phyloP scores from a whole-genome alignment of 805 yeast genomes.

The Huiozyma naganishii region DNA sequence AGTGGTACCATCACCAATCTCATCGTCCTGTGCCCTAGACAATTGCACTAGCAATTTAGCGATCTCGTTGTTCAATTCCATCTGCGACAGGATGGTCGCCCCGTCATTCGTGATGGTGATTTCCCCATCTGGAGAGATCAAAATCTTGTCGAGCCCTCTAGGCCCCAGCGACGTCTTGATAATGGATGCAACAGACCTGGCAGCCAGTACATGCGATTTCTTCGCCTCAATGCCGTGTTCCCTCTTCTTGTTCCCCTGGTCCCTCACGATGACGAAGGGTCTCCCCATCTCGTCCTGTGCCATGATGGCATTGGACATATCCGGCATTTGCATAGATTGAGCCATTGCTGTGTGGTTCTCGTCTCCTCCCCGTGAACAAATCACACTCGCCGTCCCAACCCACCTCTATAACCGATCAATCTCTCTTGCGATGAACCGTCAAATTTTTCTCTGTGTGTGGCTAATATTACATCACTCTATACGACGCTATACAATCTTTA shows the following conservation, averaged over 20 bases:
- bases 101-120: constrained; percentile 98
- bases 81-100: constrained; percentile 89
- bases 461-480: no score
- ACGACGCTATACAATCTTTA: no score
- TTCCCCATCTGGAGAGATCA: constrained; percentile 93
- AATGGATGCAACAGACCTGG: constrained; percentile 86
- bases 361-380: no score
- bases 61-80: constrained; percentile 92
- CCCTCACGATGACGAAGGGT: constrained; percentile 95
- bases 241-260: constrained; percentile 54
- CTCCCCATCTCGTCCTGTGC: constrained; percentile 99
- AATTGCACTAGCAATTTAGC: constrained; percentile 92
- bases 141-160: constrained; percentile 93
- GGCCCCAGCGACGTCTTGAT: constrained; percentile 93
- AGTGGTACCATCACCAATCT: constrained; percentile 97
- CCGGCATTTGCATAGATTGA: constrained; percentile 52
- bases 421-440: no score
- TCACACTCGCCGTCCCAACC: no score
- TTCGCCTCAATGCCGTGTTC: constrained; percentile 71
- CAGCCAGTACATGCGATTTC: constrained; percentile 85
- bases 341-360: neutral
- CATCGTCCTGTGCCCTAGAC: constrained; percentile 92
- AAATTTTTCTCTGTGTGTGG: no score
- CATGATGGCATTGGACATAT: constrained; percentile 93
- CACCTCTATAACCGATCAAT: no score